These are phyloP conservation scores for Linnemannia exigua DNA, from an alignment of 192 early-diverging fungal genomes.

Conservation along the genomic window DNA sequence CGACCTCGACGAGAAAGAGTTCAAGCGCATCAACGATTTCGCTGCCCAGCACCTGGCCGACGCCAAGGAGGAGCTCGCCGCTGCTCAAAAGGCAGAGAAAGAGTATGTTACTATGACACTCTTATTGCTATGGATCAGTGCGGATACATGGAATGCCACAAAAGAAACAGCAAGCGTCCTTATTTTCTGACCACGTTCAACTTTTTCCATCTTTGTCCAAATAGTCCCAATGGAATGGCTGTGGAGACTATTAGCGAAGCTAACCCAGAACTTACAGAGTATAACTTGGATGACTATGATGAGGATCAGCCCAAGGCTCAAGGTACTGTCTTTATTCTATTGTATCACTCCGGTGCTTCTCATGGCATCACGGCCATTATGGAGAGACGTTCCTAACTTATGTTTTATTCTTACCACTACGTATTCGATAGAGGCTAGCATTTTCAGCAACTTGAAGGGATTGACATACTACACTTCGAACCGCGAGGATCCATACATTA, in stretches of 20 bases:
- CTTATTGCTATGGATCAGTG: slow-evolving; percentile 17
- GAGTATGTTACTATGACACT: slow-evolving; percentile 31
- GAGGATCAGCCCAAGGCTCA: slow-evolving; percentile 72
- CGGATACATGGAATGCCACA: background rate
- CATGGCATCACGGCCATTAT: background rate
- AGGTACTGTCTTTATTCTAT: slow-evolving; percentile 21
- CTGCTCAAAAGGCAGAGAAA: slow-evolving; percentile 64
- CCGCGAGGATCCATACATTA: slow-evolving; percentile 90
- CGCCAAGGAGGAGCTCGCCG: slow-evolving; percentile 72
- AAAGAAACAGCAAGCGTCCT: background rate
- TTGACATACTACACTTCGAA: slow-evolving; percentile 88
- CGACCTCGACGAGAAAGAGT: slow-evolving; percentile 92
- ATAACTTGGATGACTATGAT: slow-evolving; percentile 97
- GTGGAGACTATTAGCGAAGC: slow-evolving; percentile 55
- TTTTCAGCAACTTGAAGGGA: slow-evolving; percentile 91
- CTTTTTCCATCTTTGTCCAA: background rate
- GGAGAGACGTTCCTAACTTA: background rate
- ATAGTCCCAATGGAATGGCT: slow-evolving; percentile 41
- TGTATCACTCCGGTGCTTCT: background rate
- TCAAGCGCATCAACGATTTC: slow-evolving; percentile 79
- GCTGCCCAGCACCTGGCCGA: slow-evolving; percentile 75
- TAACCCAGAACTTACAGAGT: slow-evolving; percentile 81
- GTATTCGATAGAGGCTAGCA: slow-evolving; percentile 64
- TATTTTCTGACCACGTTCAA: too few species aligned
- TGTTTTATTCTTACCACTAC: background rate